A percentile compares a stretch with the other conserved stretches of the same genome.
Evolutionary conservation across 2,329 filamentous ascomycete genomes (phyloP).

Genomic region (Kalmusia sp.): DNA sequence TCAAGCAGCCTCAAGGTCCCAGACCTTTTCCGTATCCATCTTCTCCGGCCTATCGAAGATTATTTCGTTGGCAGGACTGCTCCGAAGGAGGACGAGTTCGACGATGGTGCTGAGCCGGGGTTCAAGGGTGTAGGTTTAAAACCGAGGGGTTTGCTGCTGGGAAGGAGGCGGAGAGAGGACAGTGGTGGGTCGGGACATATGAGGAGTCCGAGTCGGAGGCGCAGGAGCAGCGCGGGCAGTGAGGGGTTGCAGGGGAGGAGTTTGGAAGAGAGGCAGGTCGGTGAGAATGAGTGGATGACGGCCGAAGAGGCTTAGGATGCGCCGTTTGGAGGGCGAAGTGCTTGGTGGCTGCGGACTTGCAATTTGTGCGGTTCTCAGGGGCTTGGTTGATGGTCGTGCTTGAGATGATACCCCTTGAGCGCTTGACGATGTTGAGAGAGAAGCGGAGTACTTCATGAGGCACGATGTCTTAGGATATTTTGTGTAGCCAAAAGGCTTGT

Average conservation of each 20-base stretch:
- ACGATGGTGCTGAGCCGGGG: neutral
- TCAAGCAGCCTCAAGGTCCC: neutral
- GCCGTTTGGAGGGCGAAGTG: no score
- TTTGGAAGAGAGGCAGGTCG: neutral
- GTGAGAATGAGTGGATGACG: neutral
- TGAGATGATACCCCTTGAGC: no score
- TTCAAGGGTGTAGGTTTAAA: no score
- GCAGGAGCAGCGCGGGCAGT: neutral
- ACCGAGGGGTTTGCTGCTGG: neutral
- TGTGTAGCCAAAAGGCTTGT: no score
- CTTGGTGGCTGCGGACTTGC: no score
- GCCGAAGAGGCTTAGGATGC: neutral
- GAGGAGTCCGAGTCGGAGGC: neutral
- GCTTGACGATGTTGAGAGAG: no score
- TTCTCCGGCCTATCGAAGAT: conserved; percentile 6
- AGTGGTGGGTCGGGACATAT: neutral
- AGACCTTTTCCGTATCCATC: neutral
- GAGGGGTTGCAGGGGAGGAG: neutral
- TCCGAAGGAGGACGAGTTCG: neutral
- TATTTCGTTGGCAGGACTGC: conserved; percentile 8
- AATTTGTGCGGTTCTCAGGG: no score
- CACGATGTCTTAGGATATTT: no score
- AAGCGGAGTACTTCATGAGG: no score
- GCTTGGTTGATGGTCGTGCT: no score
- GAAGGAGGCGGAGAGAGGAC: neutral